Evolutionary conservation across 768 basidiomycete genomes (phyloP).

Genomic region (Amanita molliuscula): DNA sequence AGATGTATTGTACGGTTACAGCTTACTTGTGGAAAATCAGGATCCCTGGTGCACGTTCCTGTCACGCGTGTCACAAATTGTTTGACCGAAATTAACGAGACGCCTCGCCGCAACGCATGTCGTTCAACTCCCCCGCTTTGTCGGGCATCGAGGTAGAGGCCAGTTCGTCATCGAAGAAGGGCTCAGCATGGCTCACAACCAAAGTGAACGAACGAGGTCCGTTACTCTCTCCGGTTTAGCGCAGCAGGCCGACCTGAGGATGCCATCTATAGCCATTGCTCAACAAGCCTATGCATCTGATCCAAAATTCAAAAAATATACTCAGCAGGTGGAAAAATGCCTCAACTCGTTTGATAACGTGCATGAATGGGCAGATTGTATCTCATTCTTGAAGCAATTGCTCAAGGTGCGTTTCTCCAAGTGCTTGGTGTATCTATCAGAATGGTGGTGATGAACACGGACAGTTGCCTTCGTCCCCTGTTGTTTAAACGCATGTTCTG

Average conservation of each 20-base stretch:
- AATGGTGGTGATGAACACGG: background rate
- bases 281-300: conserved; percentile 61
- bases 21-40: background rate
- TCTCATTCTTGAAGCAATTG: conserved; percentile 89
- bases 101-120: conserved; percentile 10
- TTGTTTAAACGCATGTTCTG: conserved; percentile 1
- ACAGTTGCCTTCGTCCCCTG: background rate
- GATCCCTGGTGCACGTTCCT: background rate
- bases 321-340: conserved; percentile 86
- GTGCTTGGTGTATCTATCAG: conserved; percentile 1
- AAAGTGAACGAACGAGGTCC: conserved; percentile 41
- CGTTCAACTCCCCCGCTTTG: conserved; percentile 16
- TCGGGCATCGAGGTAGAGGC: conserved; percentile 21
- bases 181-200: conserved; percentile 27
- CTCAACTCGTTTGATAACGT: conserved; percentile 90
- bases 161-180: conserved; percentile 24
- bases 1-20: conserved; percentile 2
- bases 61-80: background rate
- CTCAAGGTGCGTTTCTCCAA: conserved; percentile 52
- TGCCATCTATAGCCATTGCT: conserved; percentile 27
- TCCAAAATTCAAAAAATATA: conserved; percentile 91
- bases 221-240: conserved; percentile 12
- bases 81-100: background rate
- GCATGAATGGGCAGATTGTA: conserved; percentile 99
- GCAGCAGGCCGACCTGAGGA: background rate